Percentiles rank a stretch among this genome's conserved stretches.
phyloP scores from a whole-genome alignment of 169 alveolate species.

The Plasmodium vivax region DNA sequence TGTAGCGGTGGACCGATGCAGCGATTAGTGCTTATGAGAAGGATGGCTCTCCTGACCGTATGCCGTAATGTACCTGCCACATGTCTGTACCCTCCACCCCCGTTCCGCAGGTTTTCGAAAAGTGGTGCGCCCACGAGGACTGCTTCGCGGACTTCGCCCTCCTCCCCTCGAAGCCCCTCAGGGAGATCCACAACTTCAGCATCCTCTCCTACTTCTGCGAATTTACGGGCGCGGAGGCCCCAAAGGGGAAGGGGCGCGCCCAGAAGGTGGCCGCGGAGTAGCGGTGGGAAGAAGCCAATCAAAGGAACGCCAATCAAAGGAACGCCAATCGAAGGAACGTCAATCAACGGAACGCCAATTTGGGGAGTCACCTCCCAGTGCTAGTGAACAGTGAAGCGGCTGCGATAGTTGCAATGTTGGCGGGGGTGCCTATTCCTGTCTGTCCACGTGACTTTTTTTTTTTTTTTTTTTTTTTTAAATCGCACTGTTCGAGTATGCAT shows the following conservation, averaged over 20 bases:
- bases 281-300: background rate
- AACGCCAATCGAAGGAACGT: too few relatives aligned
- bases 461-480: background rate
- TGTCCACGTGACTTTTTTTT: background rate
- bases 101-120: slow-evolving; percentile 39
- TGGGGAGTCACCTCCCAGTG: background rate
- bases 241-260: background rate
- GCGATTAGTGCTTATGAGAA: background rate
- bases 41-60: background rate
- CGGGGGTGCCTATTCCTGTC: background rate
- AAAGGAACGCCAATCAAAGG: background rate
- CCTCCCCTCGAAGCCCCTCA: slow-evolving; percentile 52
- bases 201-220: slow-evolving; percentile 46
- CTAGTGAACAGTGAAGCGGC: background rate
- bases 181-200: slow-evolving; percentile 30
- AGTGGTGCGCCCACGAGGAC: slow-evolving; percentile 18
- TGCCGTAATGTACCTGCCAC: background rate
- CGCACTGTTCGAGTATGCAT: too few relatives aligned
- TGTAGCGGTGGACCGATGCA: background rate
- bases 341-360: too few relatives aligned
- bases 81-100: background rate
- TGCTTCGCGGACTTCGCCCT: slow-evolving; percentile 17
- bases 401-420: background rate
- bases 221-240: background rate
- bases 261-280: background rate